Base-by-base conservation (phyloP, 2,329 filamentous ascomycete genomes). In the Botrytis pseudocinerea region DNA sequence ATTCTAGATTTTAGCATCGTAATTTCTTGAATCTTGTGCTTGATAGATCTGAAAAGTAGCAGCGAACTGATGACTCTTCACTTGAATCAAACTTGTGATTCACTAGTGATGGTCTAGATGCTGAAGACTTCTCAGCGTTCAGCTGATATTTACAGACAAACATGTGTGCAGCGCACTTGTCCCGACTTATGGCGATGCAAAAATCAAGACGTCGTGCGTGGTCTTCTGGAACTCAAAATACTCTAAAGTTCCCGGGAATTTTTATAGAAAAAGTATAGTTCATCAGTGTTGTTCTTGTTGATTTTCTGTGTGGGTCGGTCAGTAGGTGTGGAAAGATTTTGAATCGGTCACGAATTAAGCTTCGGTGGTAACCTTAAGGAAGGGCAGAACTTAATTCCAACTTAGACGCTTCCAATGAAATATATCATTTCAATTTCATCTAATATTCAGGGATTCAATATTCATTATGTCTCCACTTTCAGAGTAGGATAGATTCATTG, bases 401-500 rank as follows among this genome's bases (percentile, higher is more conserved):
- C 38, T 38, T 38, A 38, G 38, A 46, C 7, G 44, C 18, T 44
- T 44, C 14, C 44, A 54, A 28, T n/a, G 14, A 54, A n/a, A 28
- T 8, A 7, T 28, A 7, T 28, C 14, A 54, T 28, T 18, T 16
- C 0, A 51, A 51, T 1, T 7, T 4, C 1, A 14, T 28, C 51
- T 28, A 54, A 6, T 28, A n/a, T 54, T 54, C n/a, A 54, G 16
- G 48, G n/a, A 28, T 54, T 28, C n/a, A 28, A 54, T 16, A 1
- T 28, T 6, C 0, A 28, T 1, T 9, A 16, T 8, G 1, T 54
- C 51, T 28, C 14, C 18, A 18, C 4, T 0, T 4, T 54, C 12
- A 54, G n/a, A 54, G 14, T 5, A n/a, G 5, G 0, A n/a, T n/a
- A n/a, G 10, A 16, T 4, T n/a, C 0, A 10, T 5, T 14, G 7